These are phyloP conservation scores for Rhodotorula sp. DNA, from an alignment of 1,284 basidiomycete genomes.

Conservation along the genomic window DNA sequence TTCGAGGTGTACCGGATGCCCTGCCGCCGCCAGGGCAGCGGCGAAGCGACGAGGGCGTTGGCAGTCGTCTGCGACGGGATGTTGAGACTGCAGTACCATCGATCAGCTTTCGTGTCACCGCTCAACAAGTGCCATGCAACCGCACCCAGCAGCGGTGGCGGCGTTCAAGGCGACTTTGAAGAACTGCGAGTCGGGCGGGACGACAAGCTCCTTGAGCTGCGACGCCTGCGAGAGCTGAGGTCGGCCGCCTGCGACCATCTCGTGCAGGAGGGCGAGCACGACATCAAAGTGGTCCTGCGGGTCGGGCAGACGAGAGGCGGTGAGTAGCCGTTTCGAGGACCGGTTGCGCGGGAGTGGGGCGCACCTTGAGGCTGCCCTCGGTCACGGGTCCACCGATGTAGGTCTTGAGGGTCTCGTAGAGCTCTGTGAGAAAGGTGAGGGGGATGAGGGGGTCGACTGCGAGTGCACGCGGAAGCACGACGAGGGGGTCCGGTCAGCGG, in stretches of 20 bases:
- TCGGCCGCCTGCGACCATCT: slow-evolving; percentile 36
- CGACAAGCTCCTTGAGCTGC: slow-evolving; percentile 38
- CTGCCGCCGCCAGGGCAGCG: slow-evolving; percentile 37
- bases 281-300: slow-evolving; percentile 42
- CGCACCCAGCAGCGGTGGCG: slow-evolving; percentile 29
- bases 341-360: background rate
- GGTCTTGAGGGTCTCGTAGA: slow-evolving; percentile 32
- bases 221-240: slow-evolving; percentile 30
- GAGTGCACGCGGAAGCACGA: background rate
- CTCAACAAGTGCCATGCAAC: no score
- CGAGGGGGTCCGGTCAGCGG: background rate
- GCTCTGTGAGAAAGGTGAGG: slow-evolving; percentile 34
- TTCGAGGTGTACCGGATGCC: slow-evolving; percentile 41
- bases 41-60: slow-evolving; percentile 35
- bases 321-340: background rate
- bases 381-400: slow-evolving; percentile 37
- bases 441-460: slow-evolving; percentile 41
- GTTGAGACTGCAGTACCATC: background rate
- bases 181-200: slow-evolving; percentile 27
- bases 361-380: slow-evolving; percentile 37
- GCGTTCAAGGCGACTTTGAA: slow-evolving; percentile 34
- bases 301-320: background rate
- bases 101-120: background rate
- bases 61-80: slow-evolving; percentile 22
- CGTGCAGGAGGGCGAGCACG: slow-evolving; percentile 38